A percentile compares a stretch with the other conserved stretches of the same genome.
Conservation (phyloP, 331 rosid genomes). For the Arachis monticola region DNA sequence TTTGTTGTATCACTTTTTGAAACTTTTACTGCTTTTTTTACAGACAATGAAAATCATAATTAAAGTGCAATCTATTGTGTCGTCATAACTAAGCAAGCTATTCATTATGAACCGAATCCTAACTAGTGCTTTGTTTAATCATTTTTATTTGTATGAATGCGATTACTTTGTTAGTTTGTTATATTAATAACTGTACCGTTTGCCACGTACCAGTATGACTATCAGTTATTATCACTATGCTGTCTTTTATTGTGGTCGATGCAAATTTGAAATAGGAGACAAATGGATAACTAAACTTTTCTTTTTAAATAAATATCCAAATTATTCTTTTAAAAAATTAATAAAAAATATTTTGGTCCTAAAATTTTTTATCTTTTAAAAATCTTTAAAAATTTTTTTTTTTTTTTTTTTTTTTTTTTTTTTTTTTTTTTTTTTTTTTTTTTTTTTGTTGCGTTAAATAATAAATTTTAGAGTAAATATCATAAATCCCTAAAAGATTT, state of each 20-base stretch:
- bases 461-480: too few species aligned
- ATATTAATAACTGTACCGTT: not conserved
- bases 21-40: slow-evolving; percentile 3
- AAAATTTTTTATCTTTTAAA: too few species aligned
- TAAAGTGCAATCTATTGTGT: slow-evolving; percentile 29
- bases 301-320: not conserved
- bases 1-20: not conserved
- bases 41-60: slow-evolving; percentile 10
- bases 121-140: not conserved
- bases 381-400: too few species aligned
- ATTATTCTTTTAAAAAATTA: too few species aligned
- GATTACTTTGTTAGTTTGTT: not conserved
- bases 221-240: too few species aligned
- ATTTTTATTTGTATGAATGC: not conserved
- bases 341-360: too few species aligned
- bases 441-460: too few species aligned
- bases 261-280: too few species aligned
- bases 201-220: slow-evolving; percentile 2
- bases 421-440: too few species aligned
- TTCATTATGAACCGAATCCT: slow-evolving; percentile 29
- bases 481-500: too few species aligned
- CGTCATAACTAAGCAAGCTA: slow-evolving; percentile 35
- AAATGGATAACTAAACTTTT: not conserved
- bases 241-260: too few species aligned
- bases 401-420: too few species aligned